Conservation (phyloP, 1,139 yeast genomes). For the Scheffersomyces quercinus region DNA sequence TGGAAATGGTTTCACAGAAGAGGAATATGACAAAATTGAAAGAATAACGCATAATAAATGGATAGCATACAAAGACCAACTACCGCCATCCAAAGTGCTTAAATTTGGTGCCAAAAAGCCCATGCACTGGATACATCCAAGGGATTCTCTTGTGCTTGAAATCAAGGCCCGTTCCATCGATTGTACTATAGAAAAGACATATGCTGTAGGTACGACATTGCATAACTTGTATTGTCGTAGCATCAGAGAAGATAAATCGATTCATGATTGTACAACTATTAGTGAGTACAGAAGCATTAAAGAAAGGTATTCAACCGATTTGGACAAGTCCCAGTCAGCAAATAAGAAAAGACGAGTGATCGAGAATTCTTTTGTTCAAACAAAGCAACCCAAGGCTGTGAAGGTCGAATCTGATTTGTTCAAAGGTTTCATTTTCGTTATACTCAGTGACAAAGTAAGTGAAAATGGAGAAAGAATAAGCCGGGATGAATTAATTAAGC, state of each 20-base stretch:
- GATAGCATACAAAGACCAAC: constrained; percentile 43
- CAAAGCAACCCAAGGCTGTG: constrained; percentile 6
- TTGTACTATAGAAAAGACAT: constrained; percentile 45
- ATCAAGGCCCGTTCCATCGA: constrained; percentile 80
- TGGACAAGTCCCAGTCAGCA: constrained; percentile 30
- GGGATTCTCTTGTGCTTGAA: constrained; percentile 77
- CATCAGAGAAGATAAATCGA: constrained; percentile 69
- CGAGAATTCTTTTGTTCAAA: constrained; percentile 9
- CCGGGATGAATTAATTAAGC: constrained; percentile 32
- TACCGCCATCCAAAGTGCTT: constrained; percentile 45
- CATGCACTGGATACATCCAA: constrained; percentile 76
- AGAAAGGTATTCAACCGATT: constrained; percentile 22
- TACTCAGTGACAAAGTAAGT: constrained; percentile 44
- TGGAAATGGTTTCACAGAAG: constrained; percentile 78
- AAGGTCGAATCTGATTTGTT: constrained; percentile 24
- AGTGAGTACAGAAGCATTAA: constrained; percentile 51
- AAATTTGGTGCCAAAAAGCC: constrained; percentile 67
- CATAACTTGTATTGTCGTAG: constrained; percentile 74
- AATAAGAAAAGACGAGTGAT: constrained; percentile 18
- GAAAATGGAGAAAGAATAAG: constrained; percentile 26
- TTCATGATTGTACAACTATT: constrained; percentile 54
- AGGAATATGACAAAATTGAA: constrained; percentile 61
- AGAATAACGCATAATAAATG: constrained; percentile 62
- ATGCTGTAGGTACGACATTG: constrained; percentile 68
- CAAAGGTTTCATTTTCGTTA: constrained; percentile 26